phyloP scores from a whole-genome alignment of 495 filamentous ascomycete species.

The Trypethelium eluteriae region DNA sequence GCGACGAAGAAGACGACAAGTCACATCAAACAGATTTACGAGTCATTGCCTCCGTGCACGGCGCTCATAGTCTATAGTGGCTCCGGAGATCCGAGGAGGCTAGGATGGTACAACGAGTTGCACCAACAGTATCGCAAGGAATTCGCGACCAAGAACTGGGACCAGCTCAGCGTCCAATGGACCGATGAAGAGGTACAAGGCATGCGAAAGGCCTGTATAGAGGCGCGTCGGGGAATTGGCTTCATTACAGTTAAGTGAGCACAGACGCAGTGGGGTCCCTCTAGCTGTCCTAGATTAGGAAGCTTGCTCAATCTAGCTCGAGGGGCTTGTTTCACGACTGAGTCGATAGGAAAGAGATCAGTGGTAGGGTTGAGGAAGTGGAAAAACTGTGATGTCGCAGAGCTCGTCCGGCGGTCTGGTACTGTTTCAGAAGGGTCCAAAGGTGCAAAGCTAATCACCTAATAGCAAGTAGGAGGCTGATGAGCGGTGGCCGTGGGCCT shows the following conservation, averaged over 20 bases:
- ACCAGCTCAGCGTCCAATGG: conserved; percentile 80
- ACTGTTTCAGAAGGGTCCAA: not conserved
- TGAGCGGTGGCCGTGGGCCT: not conserved
- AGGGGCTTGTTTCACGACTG: not conserved
- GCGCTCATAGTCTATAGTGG: conserved; percentile 83
- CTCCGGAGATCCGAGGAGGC: conserved; percentile 76
- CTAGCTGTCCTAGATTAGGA: conserved; percentile 17
- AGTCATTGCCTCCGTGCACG: conserved; percentile 71
- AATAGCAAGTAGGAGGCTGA: too few species aligned
- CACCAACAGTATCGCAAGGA: conserved; percentile 68
- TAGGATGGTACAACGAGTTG: conserved; percentile 63
- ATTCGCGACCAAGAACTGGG: conserved; percentile 74
- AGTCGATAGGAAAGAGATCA: not conserved
- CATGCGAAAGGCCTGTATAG: conserved; percentile 58
- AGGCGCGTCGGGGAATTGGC: conserved; percentile 68
- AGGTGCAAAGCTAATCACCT: too few species aligned
- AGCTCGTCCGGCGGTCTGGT: not conserved
- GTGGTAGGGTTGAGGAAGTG: not conserved
- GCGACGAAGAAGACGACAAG: conserved; percentile 44
- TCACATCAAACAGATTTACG: conserved; percentile 63
- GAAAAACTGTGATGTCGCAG: not conserved
- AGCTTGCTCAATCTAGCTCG: not conserved
- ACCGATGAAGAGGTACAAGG: conserved; percentile 80
- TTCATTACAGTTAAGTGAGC: conserved; percentile 70
- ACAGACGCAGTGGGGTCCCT: conserved; percentile 13